phyloP scores from a whole-genome alignment of 2,329 filamentous ascomycete genomes.

The Botryotinia narcissicola region DNA sequence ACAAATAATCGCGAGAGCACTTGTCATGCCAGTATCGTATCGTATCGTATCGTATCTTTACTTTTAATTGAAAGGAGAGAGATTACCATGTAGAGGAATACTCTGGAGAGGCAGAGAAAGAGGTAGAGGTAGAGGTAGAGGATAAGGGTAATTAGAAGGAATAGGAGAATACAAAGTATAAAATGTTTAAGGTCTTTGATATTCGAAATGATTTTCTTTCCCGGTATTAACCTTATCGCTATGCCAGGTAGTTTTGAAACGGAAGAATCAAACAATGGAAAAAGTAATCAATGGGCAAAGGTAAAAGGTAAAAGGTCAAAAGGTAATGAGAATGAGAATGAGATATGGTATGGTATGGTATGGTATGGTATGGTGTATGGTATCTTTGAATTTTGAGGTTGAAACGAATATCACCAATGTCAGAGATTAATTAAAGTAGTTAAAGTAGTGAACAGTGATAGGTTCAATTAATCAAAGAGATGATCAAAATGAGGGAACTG shows the following conservation, averaged over 20 bases:
- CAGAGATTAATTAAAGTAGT: neutral
- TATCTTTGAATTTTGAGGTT: neutral
- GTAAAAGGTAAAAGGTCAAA: neutral
- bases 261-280: neutral
- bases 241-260: neutral
- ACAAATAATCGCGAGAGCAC: slow-evolving; percentile 1
- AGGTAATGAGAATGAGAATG: neutral
- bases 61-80: neutral
- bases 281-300: neutral
- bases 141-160: neutral
- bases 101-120: neutral
- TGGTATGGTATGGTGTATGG: neutral
- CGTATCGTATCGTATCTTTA: neutral
- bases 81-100: neutral
- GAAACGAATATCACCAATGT: neutral
- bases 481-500: neutral
- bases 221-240: neutral
- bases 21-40: neutral
- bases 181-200: neutral
- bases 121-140: neutral
- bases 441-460: neutral
- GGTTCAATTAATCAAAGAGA: neutral
- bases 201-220: neutral
- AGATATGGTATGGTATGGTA: too few species aligned
- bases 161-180: neutral